These are phyloP conservation scores for Beauveria rudraprayagi DNA, from an alignment of 2,329 filamentous ascomycete genomes.

Conservation along the genomic window DNA sequence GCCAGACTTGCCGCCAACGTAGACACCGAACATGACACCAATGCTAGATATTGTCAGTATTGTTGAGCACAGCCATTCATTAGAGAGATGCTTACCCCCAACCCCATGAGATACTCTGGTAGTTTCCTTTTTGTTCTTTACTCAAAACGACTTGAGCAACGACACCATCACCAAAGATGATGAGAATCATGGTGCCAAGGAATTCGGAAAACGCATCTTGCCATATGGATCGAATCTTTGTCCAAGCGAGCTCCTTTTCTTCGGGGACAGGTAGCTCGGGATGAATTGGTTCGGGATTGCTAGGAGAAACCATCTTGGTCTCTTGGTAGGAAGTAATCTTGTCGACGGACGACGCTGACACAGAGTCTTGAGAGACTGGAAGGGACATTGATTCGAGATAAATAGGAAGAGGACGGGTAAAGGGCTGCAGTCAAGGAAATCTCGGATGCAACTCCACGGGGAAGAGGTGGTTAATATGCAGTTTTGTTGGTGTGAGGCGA, in stretches of 20 bases:
- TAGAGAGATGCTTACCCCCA: slow-evolving; percentile 34
- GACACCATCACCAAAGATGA: slow-evolving; percentile 64
- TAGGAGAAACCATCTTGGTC: slow-evolving; percentile 23
- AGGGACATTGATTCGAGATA: slow-evolving; percentile 22
- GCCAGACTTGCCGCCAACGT: slow-evolving; percentile 56
- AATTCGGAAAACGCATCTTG: slow-evolving; percentile 60
- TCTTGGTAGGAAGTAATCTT: slow-evolving; percentile 24
- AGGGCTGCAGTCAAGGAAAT: not conserved
- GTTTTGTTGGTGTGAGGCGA: not conserved
- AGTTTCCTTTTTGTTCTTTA: slow-evolving; percentile 36
- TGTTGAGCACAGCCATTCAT: not conserved
- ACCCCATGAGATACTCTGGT: slow-evolving; percentile 42
- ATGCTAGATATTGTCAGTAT: slow-evolving; percentile 32
- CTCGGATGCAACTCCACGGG: slow-evolving; percentile 8
- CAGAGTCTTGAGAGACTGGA: slow-evolving; percentile 21
- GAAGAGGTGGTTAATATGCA: slow-evolving; percentile 11
- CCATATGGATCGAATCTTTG: slow-evolving; percentile 38
- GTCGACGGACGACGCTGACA: slow-evolving; percentile 27
- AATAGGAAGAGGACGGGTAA: slow-evolving; percentile 9
- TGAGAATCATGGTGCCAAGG: slow-evolving; percentile 58
- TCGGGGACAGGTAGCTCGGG: slow-evolving; percentile 12
- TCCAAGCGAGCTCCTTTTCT: slow-evolving; percentile 37
- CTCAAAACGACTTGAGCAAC: slow-evolving; percentile 62
- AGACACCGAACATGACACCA: slow-evolving; percentile 62
- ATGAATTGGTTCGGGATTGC: slow-evolving; percentile 8